These are phyloP conservation scores for Sarocladium strictum DNA, from an alignment of 2,329 filamentous ascomycete genomes.

Conservation along the genomic window DNA sequence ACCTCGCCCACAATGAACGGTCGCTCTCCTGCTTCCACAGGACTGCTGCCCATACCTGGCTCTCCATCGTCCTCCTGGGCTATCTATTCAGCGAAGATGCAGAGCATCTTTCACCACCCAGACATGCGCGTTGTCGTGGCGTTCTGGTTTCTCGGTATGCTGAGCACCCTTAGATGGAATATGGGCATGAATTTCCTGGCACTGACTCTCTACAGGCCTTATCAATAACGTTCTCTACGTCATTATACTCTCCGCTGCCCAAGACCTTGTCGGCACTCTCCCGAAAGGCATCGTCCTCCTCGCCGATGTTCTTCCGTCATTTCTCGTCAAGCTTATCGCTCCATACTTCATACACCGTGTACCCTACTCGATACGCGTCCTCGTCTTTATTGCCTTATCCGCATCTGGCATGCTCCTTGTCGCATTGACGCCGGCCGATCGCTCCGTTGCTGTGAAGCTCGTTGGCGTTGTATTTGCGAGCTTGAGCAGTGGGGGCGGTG, in stretches of 20 bases:
- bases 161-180: not conserved
- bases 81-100: conserved; percentile 61
- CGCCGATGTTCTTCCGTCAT: conserved; percentile 85
- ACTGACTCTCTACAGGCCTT: conserved; percentile 24
- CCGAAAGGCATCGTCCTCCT: conserved; percentile 92
- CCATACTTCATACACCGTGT: conserved; percentile 92
- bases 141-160: conserved; percentile 88
- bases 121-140: conserved; percentile 68
- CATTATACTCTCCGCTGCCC: conserved; percentile 88
- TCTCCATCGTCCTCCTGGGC: conserved; percentile 63
- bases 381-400: conserved; percentile 69
- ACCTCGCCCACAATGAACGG: conserved; percentile 24
- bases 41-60: conserved; percentile 51
- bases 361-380: conserved; percentile 70
- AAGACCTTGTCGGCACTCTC: conserved; percentile 88
- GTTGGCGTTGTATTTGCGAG: conserved; percentile 79
- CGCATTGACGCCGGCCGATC: conserved; percentile 64
- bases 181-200: not conserved
- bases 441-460: conserved; percentile 68
- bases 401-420: conserved; percentile 85
- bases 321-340: conserved; percentile 78
- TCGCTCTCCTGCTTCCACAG: conserved; percentile 34
- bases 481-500: conserved; percentile 78
- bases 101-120: conserved; percentile 57
- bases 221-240: conserved; percentile 99